Evolutionary conservation across 139 green algal species (phyloP).

Genomic region (Chloropicon primus): DNA sequence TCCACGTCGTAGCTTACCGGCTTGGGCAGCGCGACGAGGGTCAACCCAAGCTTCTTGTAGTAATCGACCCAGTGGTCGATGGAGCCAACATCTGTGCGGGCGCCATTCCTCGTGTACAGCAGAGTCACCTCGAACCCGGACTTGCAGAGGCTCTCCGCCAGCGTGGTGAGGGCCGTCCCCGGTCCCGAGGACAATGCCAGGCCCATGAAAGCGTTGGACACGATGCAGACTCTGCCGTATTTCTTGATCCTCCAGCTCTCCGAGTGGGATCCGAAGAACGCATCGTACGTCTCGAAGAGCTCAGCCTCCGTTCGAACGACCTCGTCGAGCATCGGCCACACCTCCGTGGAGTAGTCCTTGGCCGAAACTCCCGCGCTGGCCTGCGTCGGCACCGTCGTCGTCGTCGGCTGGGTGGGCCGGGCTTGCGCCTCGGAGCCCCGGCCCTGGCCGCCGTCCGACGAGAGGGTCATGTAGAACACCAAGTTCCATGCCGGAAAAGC

Average conservation of each 20-base stretch:
- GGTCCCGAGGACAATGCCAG: neutral
- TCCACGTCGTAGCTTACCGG: neutral
- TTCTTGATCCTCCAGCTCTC: neutral
- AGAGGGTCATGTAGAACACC: neutral
- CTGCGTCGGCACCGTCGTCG: too few species aligned
- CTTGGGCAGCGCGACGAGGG: neutral
- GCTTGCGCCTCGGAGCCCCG: too few species aligned
- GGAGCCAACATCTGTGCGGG: neutral
- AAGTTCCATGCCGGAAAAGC: neutral
- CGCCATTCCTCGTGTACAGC: neutral
- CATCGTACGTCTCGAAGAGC: neutral
- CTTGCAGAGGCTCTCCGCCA: neutral
- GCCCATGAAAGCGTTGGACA: conserved; percentile 1
- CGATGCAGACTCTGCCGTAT: neutral
- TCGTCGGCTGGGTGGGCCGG: too few species aligned
- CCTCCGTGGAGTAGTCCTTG: neutral
- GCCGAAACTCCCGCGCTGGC: too few species aligned
- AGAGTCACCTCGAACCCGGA: neutral
- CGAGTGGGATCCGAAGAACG: neutral
- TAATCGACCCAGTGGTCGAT: conserved; percentile 7
- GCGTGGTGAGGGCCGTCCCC: neutral
- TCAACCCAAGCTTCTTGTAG: neutral
- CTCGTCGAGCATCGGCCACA: neutral
- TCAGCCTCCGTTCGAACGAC: neutral
- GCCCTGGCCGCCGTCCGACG: too few species aligned